Percentiles rank a stretch among this genome's conserved stretches.
Evolutionary conservation across 2,329 filamentous ascomycete species (phyloP).

Genomic region (Beauveria sp.): DNA sequence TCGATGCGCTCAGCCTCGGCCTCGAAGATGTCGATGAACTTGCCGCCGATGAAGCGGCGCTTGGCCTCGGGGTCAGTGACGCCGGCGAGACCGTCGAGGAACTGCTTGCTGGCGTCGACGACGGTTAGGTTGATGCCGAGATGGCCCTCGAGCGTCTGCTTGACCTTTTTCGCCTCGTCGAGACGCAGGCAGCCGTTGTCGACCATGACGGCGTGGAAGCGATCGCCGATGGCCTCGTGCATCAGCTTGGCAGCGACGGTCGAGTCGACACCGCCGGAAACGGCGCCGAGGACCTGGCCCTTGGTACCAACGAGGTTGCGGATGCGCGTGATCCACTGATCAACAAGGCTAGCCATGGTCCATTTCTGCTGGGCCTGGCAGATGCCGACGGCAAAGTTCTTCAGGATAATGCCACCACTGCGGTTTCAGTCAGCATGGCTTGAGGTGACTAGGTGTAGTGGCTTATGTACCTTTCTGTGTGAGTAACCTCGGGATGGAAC

Average conservation of each 20-base stretch:
- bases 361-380: slow-evolving; percentile 71
- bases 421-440: slow-evolving; percentile 53
- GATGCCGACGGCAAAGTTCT: slow-evolving; percentile 79
- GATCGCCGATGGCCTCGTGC: slow-evolving; percentile 74
- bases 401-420: slow-evolving; percentile 57
- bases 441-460: neutral
- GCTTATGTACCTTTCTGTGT: slow-evolving; percentile 13
- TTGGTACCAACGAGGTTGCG: slow-evolving; percentile 71
- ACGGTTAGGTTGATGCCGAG: slow-evolving; percentile 88
- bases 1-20: slow-evolving; percentile 65
- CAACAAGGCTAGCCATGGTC: slow-evolving; percentile 78
- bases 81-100: slow-evolving; percentile 69
- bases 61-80: slow-evolving; percentile 77
- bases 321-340: slow-evolving; percentile 75
- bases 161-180: slow-evolving; percentile 75
- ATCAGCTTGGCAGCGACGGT: slow-evolving; percentile 84
- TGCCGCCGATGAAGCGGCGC: slow-evolving; percentile 81
- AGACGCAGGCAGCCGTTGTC: slow-evolving; percentile 76
- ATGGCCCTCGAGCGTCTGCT: slow-evolving; percentile 68
- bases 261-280: slow-evolving; percentile 71
- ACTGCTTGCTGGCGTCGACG: slow-evolving; percentile 68
- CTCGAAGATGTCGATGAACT: slow-evolving; percentile 63
- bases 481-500: slow-evolving; percentile 74
- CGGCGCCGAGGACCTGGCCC: slow-evolving; percentile 59
- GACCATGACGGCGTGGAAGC: slow-evolving; percentile 78